Conservation (phyloP, 179 eudicot species). For the Gypsophila paniculata region DNA sequence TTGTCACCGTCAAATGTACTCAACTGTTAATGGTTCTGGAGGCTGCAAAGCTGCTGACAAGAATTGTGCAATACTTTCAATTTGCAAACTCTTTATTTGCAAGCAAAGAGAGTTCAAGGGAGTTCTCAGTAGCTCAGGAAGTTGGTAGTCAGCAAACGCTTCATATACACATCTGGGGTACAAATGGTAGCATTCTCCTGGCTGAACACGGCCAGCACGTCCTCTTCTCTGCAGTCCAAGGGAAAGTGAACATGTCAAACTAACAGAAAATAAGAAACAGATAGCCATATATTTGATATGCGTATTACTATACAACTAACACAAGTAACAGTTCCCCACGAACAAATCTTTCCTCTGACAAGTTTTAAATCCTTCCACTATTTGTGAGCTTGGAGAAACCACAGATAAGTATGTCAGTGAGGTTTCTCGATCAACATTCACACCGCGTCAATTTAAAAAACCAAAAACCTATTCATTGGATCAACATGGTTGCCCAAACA, state of each 20-base stretch:
- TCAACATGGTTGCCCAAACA: constrained; percentile 15
- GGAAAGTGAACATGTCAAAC: constrained; percentile 16
- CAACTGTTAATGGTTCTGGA: constrained; percentile 78
- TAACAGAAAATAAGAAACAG: constrained; percentile 12
- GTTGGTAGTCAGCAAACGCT: constrained; percentile 94
- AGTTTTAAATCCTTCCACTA: constrained; percentile 1
- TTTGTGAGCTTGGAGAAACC: constrained; percentile 2
- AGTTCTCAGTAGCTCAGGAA: constrained; percentile 89
- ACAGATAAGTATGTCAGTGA: not conserved
- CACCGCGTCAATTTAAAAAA: not conserved
- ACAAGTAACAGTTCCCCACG: constrained; percentile 10
- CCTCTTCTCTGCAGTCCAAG: constrained; percentile 76
- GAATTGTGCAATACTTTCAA: constrained; percentile 80
- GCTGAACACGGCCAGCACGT: constrained; percentile 97
- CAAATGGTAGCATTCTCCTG: constrained; percentile 93
- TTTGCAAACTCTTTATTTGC: constrained; percentile 94
- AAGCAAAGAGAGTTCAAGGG: constrained; percentile 92
- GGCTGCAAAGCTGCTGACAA: constrained; percentile 92
- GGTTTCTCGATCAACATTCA: not conserved
- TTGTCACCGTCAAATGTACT: constrained; percentile 23
- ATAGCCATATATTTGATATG: not conserved
- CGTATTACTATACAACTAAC: not conserved
- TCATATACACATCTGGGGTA: constrained; percentile 89
- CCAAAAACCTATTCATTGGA: too few species aligned
- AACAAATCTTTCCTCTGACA: not conserved